Base-by-base conservation (phyloP, 805 yeast genomes). In the Ogataea populi-albae region DNA sequence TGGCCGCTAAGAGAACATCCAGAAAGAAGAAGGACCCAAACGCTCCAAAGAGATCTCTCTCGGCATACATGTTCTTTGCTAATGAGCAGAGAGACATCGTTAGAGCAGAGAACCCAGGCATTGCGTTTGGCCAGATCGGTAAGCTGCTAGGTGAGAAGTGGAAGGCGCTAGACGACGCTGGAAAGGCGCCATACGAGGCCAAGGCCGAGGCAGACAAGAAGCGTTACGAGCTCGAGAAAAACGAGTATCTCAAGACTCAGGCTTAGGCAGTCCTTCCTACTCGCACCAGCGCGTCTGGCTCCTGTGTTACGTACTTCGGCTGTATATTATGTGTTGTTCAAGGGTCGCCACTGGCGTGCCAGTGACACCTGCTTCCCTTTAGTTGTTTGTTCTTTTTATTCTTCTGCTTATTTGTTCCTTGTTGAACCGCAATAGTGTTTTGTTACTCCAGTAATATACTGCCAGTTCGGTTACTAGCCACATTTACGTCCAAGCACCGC, bases 41-140 rank as follows among this genome's bases (percentile, higher is more conserved):
- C 67, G 98, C 98, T 49, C 98, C 98, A 66, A 93, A 93, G 86
- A 86, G 98, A 69, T 87, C 97, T 17, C 72, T 93, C 63, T 87
- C 97, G 43, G 96, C 98, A 32, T 93, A 91, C 81, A 89, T 93
- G 98, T 91, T 86, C 79, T 93, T 89, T 61, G 98, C 98, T 55
- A 88, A 87, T 64, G 97, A 88, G 61, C 85, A 86, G 77, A 89
- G 98, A 75, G 97, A 91, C 68, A 77, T 79, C 47, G 96, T 93
- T 52, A 81, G 95, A 65, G 81, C 91, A 45, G 98, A 89, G 65
- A 87, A 91, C 76, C 97, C 98, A 56, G 96, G 95, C 62, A 85
- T 89, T 54, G 69, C 89, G 27, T 93, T 93, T 59, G 98, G 94
- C 51, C 94, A 88, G 70, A 91, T 93, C 49, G 98, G 98, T 62